Base-by-base conservation (phyloP, 371 early-diverging fungal genomes). In the Mucor piriformis region DNA sequence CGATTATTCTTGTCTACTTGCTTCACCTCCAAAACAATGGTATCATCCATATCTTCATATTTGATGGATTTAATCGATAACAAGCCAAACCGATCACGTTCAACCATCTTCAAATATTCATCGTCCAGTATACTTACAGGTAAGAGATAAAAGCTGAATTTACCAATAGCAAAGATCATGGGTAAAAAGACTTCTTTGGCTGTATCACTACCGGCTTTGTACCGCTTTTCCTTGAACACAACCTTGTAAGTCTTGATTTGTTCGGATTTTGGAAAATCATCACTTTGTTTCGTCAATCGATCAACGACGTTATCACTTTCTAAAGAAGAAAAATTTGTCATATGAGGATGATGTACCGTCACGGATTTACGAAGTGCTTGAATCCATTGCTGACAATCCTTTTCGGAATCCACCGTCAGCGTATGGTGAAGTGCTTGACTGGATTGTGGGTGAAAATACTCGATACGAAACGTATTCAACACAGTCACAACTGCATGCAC, bases 1-100 rank as follows among this genome's bases (percentile, higher is more conserved):
- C 68, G 54, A 23, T 65, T 54, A 6, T 59, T 57, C 18, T 63
- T 61, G 11, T 52, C 54, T 0, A 65, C 52, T 37, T 71, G 73
- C 3, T 73, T 63, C 4, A 75, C 51, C 16, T 61, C 57, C 2
- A 78, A n/a, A 15, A 65, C 55, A 23, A 78, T 27, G 0, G 76
- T 75, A 53, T 78, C 79, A 47, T 75, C 79, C 0, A 35, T 33
- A 21, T 51, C 59, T 21, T 73, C 69, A 21, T 64, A 64, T 10
- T 60, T 61, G 6, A 75, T 71, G 0, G 57, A 47, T 10, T 63
- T 63, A 12, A 78, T 64, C 3, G 79, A 64, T 12, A 78, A 33
- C 2, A 73, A 53, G 2, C 79, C 79, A 59, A 70, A 67, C 3
- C 79, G 71, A 42, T 75, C 79, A 0, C 76, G 69, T 18, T 69